Conservation (phyloP, 345 rosid species). For the Salix suchowensis region DNA sequence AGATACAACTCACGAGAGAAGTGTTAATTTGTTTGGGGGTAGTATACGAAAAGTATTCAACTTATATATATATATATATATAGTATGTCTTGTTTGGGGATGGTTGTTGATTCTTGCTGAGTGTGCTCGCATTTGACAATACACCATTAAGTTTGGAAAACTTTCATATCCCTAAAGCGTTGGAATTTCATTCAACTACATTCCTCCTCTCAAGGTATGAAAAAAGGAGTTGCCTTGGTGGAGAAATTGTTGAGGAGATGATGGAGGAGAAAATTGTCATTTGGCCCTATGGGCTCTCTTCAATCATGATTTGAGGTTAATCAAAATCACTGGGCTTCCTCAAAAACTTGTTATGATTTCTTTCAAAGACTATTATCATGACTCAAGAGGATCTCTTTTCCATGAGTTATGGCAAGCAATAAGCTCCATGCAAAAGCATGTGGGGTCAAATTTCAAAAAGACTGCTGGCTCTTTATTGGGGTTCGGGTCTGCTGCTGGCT, state of each 20-base stretch:
- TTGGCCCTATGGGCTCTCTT: neutral
- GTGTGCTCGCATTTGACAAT: conserved; percentile 1
- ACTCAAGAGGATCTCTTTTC: neutral
- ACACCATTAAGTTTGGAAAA: neutral
- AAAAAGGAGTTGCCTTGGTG: neutral
- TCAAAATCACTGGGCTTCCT: neutral
- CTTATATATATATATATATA: neutral
- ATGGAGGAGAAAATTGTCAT: neutral
- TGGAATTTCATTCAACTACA: neutral
- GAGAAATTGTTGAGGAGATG: neutral
- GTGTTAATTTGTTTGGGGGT: conserved; percentile 3
- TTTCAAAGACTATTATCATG: neutral
- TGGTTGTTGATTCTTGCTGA: conserved; percentile 6
- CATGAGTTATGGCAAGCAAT: neutral
- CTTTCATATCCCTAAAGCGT: neutral
- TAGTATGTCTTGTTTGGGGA: conserved; percentile 3
- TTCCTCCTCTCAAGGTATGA: neutral
- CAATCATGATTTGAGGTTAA: neutral
- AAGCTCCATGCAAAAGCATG: neutral
- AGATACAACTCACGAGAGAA: neutral
- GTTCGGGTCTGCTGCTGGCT: neutral
- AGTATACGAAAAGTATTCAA: conserved; percentile 12
- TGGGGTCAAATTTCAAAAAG: neutral
- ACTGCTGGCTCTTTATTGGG: neutral
- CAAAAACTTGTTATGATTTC: neutral